Evolutionary conservation across 768 basidiomycete species (phyloP), one percentile per base, ranked within the genome.

Genomic region (Serendipita indica): DNA sequence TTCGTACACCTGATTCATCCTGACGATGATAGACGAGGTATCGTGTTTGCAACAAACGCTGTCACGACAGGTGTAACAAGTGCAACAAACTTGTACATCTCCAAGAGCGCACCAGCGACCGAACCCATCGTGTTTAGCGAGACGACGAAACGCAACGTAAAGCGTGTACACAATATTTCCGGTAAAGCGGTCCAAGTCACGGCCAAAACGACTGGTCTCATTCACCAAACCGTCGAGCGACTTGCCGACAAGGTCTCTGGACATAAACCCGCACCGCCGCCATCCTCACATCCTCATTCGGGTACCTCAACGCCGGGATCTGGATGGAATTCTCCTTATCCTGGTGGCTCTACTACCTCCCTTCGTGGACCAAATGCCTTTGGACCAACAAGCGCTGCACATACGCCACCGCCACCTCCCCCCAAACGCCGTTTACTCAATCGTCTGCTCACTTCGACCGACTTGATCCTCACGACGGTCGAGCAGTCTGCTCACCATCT

Each of bases 111-210:
- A 16, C 78, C 83, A 1, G 72, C 74, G 3, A 70, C 76, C 0
- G 77, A 79, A 60, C 70, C 73, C 5, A 72, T 83, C 18, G 75
- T 77, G 57, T 80, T 86, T 65, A 82, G 82, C 2, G 78, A 80
- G 39, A 72, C 68, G 16, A 80, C 84, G 0, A 78, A 78, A 32
- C 74, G 76, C 46, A 77, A 78, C 2, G 75, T 89, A 0, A 68
- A 77, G 3, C 74, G 72, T 2, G 79, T 84, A 1, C 85, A 88
- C 64, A 74, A 79, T 7, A 72, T 83, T 58, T 82, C 75, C 60
- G 81, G 80, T 0, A 74, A 81, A 64, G 85, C 83, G 0, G 83
- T 82, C 33, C 77, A 79, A 63, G 77, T 84, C 61, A 85, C 81
- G 58, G 67, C 77, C 13, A 77, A 78, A 62, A 86, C 85, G 0